Evolutionary conservation across 1,139 yeast genomes (phyloP).

Genomic region (Suhomyces panamericanus): DNA sequence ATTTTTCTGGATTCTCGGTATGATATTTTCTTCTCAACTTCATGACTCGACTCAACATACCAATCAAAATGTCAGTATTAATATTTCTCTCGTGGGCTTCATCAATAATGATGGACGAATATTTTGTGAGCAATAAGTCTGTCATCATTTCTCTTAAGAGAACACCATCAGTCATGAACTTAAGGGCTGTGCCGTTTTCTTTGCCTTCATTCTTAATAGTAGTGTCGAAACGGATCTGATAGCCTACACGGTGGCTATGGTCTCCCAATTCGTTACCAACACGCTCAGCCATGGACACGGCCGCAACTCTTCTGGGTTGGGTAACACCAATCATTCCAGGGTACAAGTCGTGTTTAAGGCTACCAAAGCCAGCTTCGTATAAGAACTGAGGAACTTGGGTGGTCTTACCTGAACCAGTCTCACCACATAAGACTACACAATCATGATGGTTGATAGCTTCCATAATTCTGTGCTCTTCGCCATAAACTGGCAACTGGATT

Average conservation of each 20-base stretch:
- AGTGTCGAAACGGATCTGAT: slow-evolving; percentile 90
- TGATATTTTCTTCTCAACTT: slow-evolving; percentile 65
- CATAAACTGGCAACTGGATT: slow-evolving; percentile 78
- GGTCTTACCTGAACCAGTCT: slow-evolving; percentile 83
- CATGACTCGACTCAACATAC: slow-evolving; percentile 88
- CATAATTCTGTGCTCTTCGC: slow-evolving; percentile 92
- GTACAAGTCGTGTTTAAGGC: slow-evolving; percentile 52
- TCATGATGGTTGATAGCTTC: slow-evolving; percentile 94
- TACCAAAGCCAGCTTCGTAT: slow-evolving; percentile 87
- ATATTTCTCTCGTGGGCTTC: slow-evolving; percentile 98
- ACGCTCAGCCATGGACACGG: slow-evolving; percentile 94
- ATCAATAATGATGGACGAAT: slow-evolving; percentile 86
- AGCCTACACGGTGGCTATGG: slow-evolving; percentile 75
- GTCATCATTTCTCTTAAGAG: slow-evolving; percentile 86
- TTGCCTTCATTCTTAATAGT: slow-evolving; percentile 56
- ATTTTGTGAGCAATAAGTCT: slow-evolving; percentile 76
- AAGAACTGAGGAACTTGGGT: slow-evolving; percentile 78
- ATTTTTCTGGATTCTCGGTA: slow-evolving; percentile 44
- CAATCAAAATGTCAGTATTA: slow-evolving; percentile 93
- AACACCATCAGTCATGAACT: slow-evolving; percentile 99
- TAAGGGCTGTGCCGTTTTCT: slow-evolving; percentile 65
- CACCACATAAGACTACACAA: slow-evolving; percentile 90
- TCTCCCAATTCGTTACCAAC: slow-evolving; percentile 82
- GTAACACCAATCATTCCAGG: slow-evolving; percentile 97
- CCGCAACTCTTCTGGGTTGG: slow-evolving; percentile 98